A percentile compares a stretch with the other conserved stretches of the same genome.
Evolutionary conservation across 2,329 filamentous ascomycete genomes (phyloP).

Genomic region (Clonostachys sp.): DNA sequence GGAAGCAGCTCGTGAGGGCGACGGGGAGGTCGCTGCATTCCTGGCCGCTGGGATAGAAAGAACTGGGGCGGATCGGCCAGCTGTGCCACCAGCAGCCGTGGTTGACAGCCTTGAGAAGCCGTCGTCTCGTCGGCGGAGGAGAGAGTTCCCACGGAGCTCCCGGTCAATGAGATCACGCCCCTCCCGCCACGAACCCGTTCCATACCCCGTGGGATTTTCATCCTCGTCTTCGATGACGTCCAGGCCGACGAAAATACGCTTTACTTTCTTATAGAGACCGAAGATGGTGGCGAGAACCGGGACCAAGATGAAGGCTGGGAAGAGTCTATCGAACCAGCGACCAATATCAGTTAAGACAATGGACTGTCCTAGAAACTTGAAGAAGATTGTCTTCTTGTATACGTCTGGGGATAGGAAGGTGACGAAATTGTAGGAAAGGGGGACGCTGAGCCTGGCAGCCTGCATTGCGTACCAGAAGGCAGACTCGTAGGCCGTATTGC

Average conservation of each 20-base stretch:
- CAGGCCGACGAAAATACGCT: constrained; percentile 72
- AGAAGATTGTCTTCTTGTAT: constrained; percentile 78
- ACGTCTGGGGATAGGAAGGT: constrained; percentile 75
- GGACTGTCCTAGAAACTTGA: constrained; percentile 75
- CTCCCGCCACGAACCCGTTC: constrained; percentile 84
- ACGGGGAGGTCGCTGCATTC: constrained; percentile 24
- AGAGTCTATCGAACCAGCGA: constrained; percentile 79
- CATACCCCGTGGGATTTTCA: constrained; percentile 60
- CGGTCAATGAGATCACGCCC: constrained; percentile 86
- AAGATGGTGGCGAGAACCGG: constrained; percentile 84
- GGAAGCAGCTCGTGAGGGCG: constrained; percentile 35
- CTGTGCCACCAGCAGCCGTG: constrained; percentile 10
- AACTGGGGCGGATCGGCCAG: constrained; percentile 34
- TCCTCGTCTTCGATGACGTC: constrained; percentile 73
- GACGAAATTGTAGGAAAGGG: constrained; percentile 92
- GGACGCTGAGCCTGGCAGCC: constrained; percentile 87
- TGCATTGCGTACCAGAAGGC: constrained; percentile 96
- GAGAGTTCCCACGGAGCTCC: constrained; percentile 65
- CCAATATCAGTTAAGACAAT: constrained; percentile 82
- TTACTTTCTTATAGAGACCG: constrained; percentile 80
- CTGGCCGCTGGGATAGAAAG: constrained; percentile 40
- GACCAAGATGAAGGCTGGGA: constrained; percentile 82
- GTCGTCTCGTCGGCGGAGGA: constrained; percentile 42
- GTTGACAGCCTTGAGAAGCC: constrained; percentile 23
- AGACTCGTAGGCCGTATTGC: constrained; percentile 88